A percentile compares a stretch with the other conserved stretches of the same genome.
These are phyloP conservation scores for Chionographis japonica DNA, from an alignment of 106 monocot genomes.

Conservation along the genomic window DNA sequence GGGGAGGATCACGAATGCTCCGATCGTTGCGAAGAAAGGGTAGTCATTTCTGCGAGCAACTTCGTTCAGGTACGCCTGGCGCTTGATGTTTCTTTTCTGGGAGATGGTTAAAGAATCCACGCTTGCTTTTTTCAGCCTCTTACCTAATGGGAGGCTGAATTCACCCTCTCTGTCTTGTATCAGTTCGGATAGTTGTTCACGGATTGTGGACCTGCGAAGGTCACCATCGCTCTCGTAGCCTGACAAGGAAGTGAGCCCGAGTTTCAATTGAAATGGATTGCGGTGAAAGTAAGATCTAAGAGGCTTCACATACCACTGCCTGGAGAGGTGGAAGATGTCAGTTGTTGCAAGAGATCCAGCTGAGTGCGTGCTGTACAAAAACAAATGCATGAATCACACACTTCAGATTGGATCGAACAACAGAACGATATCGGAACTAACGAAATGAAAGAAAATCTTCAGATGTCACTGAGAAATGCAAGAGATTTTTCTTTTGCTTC, in stretches of 20 bases:
- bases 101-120: constrained; percentile 44
- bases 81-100: constrained; percentile 93
- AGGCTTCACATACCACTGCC: constrained; percentile 26
- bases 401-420: neutral
- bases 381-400: neutral
- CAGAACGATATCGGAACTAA: no score
- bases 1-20: constrained; percentile 80
- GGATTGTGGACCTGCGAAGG: constrained; percentile 33
- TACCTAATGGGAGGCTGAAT: constrained; percentile 67
- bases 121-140: constrained; percentile 48
- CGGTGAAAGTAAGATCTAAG: neutral
- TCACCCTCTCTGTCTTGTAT: constrained; percentile 53
- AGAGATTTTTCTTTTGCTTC: no score
- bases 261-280: neutral
- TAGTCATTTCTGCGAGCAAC: constrained; percentile 70
- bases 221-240: constrained; percentile 29
- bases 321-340: constrained; percentile 37
- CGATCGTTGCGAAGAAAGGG: constrained; percentile 75
- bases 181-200: constrained; percentile 69
- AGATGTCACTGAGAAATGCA: no score
- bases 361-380: constrained; percentile 45
- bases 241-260: constrained; percentile 12
- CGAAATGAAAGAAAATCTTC: no score
- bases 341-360: constrained; percentile 78
- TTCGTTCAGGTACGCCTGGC: constrained; percentile 75